These are phyloP conservation scores for Ramaria rubella DNA, from an alignment of 768 basidiomycete genomes.

Conservation along the genomic window DNA sequence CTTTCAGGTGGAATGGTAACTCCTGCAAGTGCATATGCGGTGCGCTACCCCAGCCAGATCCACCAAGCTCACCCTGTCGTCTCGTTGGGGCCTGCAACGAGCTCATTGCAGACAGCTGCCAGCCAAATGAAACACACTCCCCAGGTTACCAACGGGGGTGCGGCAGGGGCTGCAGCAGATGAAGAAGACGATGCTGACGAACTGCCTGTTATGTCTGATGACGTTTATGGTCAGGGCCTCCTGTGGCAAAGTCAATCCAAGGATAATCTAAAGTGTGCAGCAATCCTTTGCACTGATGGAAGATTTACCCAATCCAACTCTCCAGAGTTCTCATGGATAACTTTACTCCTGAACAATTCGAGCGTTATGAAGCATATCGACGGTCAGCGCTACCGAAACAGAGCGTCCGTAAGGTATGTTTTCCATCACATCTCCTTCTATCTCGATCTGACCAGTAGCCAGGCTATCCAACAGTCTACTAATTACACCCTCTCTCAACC, in stretches of 20 bases:
- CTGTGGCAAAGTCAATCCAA: conserved; percentile 85
- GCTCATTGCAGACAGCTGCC: not conserved
- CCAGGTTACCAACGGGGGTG: not conserved
- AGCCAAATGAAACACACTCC: not conserved
- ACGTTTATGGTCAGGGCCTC: conserved; percentile 78
- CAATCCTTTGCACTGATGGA: conserved; percentile 2
- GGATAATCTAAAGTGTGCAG: conserved; percentile 69
- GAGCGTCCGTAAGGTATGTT: conserved; percentile 63
- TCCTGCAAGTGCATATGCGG: not conserved
- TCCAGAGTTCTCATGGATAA: conserved; percentile 82
- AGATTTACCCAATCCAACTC: not conserved
- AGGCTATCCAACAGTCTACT: conserved; percentile 80
- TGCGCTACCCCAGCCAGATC: not conserved
- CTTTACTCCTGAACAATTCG: conserved; percentile 76
- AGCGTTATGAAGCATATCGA: conserved; percentile 83
- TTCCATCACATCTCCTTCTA: not conserved
- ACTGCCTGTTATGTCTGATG: conserved; percentile 80
- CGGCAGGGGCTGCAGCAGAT: conserved; percentile 32
- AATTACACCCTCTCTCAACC: conserved; percentile 82
- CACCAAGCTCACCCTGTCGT: conserved; percentile 4
- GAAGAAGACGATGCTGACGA: conserved; percentile 74
- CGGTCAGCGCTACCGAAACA: conserved; percentile 79
- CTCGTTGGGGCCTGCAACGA: not conserved
- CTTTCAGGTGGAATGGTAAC: not conserved
- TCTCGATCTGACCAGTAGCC: not conserved